Conservation (phyloP, 805 yeast genomes). For the Wickerhamiella azymoides region DNA sequence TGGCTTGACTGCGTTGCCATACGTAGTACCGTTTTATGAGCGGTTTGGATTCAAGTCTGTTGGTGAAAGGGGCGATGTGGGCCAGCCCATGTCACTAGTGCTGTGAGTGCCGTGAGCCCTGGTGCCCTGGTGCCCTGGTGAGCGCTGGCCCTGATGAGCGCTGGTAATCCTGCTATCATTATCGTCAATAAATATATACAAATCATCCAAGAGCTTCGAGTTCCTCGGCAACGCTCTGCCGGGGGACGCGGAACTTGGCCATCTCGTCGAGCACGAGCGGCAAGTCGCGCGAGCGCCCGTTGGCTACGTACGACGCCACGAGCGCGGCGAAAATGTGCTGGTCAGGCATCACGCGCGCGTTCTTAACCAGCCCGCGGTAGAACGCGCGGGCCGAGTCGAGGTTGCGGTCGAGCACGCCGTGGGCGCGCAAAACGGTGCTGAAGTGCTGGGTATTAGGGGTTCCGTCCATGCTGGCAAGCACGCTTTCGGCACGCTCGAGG, state of each 20-base stretch:
- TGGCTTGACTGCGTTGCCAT: no score
- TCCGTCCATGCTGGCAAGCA: slow-evolving; percentile 23
- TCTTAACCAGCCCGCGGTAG: slow-evolving; percentile 22
- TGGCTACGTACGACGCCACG: slow-evolving; percentile 28
- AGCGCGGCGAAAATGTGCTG: slow-evolving; percentile 28
- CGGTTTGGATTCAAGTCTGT: no score
- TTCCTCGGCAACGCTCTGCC: slow-evolving; percentile 11
- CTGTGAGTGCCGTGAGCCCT: no score
- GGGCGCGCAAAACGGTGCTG: slow-evolving; percentile 27
- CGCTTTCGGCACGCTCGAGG: slow-evolving; percentile 25
- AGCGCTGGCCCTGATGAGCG: no score
- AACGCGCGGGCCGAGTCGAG: slow-evolving; percentile 25
- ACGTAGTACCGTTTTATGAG: no score
- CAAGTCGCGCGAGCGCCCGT: slow-evolving; percentile 22
- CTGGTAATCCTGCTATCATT: no score
- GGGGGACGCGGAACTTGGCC: slow-evolving; percentile 21
- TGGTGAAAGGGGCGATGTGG: no score
- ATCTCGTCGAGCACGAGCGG: slow-evolving; percentile 24
- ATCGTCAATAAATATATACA: background rate
- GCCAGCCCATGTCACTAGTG: background rate
- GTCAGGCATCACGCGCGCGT: slow-evolving; percentile 26
- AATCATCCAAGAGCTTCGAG: background rate
- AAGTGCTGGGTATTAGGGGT: slow-evolving; percentile 25
- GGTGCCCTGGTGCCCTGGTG: no score
- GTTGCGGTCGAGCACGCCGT: slow-evolving; percentile 26